Evolutionary conservation across 495 filamentous ascomycete genomes (phyloP).

Genomic region (Penicillium flavigenum): DNA sequence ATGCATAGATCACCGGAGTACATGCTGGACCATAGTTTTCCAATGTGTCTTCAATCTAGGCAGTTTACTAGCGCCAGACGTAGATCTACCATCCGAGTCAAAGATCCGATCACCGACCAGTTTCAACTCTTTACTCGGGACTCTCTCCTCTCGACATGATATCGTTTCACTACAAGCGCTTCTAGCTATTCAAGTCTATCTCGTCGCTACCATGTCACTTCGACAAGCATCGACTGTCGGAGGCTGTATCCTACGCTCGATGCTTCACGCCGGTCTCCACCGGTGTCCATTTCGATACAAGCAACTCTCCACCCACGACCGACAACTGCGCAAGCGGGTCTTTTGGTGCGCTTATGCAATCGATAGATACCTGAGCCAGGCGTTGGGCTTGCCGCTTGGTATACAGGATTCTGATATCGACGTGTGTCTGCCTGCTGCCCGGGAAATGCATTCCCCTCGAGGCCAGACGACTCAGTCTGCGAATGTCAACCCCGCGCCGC

Average conservation of each 20-base stretch:
- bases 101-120: constrained; percentile 31
- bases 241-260: constrained; percentile 40
- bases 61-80: constrained; percentile 29
- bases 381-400: constrained; percentile 45
- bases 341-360: constrained; percentile 55
- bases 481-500: background rate
- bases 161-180: constrained; percentile 41
- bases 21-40: constrained; percentile 42
- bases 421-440: constrained; percentile 36
- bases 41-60: constrained; percentile 44
- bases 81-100: constrained; percentile 26
- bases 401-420: constrained; percentile 47
- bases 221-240: constrained; percentile 41
- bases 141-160: constrained; percentile 36
- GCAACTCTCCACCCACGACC: constrained; percentile 42
- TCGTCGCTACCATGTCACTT: constrained; percentile 42
- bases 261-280: constrained; percentile 44
- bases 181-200: constrained; percentile 38
- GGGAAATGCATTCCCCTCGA: constrained; percentile 33
- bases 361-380: constrained; percentile 50
- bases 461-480: background rate
- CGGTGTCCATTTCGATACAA: constrained; percentile 45
- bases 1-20: constrained; percentile 23
- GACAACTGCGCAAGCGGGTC: constrained; percentile 44
- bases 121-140: constrained; percentile 31